Evolutionary conservation across 495 filamentous ascomycete species (phyloP).

Genomic region (Penicillium pancosmium): DNA sequence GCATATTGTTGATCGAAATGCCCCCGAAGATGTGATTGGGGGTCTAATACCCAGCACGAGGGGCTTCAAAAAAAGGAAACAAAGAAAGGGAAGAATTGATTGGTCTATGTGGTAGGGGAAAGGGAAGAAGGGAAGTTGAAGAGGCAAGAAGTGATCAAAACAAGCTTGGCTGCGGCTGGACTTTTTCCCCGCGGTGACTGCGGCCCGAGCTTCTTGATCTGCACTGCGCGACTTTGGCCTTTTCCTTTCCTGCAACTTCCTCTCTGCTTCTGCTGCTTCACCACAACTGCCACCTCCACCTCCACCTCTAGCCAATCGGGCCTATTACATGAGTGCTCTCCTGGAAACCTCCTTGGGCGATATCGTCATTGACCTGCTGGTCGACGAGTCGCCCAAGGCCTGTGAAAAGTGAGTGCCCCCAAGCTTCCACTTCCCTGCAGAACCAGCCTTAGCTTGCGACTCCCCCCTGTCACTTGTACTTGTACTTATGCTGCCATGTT

Average conservation of each 20-base stretch:
- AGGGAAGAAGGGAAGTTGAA: background rate
- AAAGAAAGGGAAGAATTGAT: background rate
- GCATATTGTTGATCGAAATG: conserved; percentile 16
- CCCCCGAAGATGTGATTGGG: conserved; percentile 7
- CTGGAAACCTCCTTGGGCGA: conserved; percentile 91
- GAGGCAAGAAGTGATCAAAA: background rate
- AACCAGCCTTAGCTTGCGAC: background rate
- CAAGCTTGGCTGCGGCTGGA: background rate
- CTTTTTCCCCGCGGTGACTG: conserved; percentile 2
- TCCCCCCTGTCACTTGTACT: no score
- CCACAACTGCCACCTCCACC: background rate
- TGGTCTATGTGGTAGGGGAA: background rate
- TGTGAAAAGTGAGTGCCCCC: conserved; percentile 79
- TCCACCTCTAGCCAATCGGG: conserved; percentile 3
- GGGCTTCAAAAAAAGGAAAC: background rate
- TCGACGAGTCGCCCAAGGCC: conserved; percentile 82
- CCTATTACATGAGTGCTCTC: conserved; percentile 70
- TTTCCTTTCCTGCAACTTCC: background rate
- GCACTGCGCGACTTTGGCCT: conserved; percentile 22
- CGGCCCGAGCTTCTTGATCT: conserved; percentile 18
- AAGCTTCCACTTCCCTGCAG: conserved; percentile 8
- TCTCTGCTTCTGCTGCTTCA: background rate
- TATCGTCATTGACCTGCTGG: conserved; percentile 87
- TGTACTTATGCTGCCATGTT: no score
- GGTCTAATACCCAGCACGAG: background rate